These are phyloP conservation scores for sorghum (Sorghum bicolor) DNA, from an alignment of 176 grass and related monocot species.

Conservation along the genomic window DNA sequence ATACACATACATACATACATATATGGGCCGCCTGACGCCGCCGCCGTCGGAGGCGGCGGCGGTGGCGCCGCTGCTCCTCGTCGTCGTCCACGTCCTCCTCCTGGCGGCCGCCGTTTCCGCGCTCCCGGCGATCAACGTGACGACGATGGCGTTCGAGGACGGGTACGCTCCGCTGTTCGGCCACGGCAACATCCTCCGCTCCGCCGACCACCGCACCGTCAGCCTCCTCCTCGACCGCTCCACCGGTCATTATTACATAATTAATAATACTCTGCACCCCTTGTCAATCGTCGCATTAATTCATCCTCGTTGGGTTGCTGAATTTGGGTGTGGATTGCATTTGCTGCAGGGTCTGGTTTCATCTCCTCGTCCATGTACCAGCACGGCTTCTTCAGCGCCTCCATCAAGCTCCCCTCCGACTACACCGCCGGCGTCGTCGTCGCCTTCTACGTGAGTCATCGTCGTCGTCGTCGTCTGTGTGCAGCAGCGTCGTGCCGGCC, in stretches of 20 bases:
- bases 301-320: too few relatives aligned
- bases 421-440: constrained; percentile 91
- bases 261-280: too few relatives aligned
- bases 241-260: constrained; percentile 42
- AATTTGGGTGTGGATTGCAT: too few relatives aligned
- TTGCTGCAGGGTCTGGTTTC: constrained; percentile 73
- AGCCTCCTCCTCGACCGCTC: constrained; percentile 77
- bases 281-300: too few relatives aligned
- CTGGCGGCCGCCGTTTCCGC: neutral
- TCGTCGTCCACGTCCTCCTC: neutral
- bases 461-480: constrained; percentile 63
- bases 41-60: neutral
- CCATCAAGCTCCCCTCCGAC: constrained; percentile 88
- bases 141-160: constrained; percentile 51
- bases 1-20: neutral
- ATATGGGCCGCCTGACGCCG: neutral
- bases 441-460: constrained; percentile 70
- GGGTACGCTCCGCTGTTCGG: constrained; percentile 70
- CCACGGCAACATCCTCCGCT: constrained; percentile 57
- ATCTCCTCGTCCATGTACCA: constrained; percentile 81
- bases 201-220: constrained; percentile 58
- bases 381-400: constrained; percentile 85
- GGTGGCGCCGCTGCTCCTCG: neutral
- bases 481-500: too few relatives aligned
- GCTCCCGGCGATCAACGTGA: constrained; percentile 45